Base-by-base conservation (phyloP, 768 basidiomycete species). In the Boletales sp. region DNA sequence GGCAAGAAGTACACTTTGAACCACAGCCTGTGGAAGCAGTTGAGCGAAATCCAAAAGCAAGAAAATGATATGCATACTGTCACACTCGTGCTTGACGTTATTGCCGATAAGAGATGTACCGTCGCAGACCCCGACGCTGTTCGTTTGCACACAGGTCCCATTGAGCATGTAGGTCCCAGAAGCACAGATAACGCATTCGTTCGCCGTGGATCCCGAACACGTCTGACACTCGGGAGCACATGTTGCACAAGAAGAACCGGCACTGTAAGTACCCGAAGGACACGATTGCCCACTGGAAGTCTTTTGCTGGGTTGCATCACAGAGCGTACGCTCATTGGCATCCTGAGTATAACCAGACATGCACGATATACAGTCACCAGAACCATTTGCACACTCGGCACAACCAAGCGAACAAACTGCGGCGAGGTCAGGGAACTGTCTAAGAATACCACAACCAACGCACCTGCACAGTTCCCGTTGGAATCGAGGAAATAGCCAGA, bases 81-180 rank as follows among this genome's bases (percentile, higher is more conserved):
- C 89, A 61, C 92, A 94, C 58, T 83, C 81, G n/a, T 78, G 71
- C 70, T 92, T 94, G 63, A 78, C 76, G 57, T 90, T 90, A 57
- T 95, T 87, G 18, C 82, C 90, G 33, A 94, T 79, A 54, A 88
- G 71, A 41, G 74, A 79, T 10, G 87, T 77, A 8, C 82, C 83
- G 40, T 78, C 71, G 69, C 93, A 95, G 9, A 89, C 80, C 4
- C 93, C 93, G 53, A 79, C 75, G 14, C 68, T 68, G 60, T 83
- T 78, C 31, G 84, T 73, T 41, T 74, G 66, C 15, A 92, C 87
- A 62, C 93, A 94, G 40, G 64, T 73, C 0, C 89, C 87, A 44
- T 86, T 82, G 49, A 88, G 75, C 17, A 77, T 63, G 56, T 78
- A 89, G 42, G 73, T 76, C 1, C 84, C 84, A 0, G 72, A 61